phyloP scores from a whole-genome alignment of 2,329 filamentous ascomycete species.

The Trichoderma citrinoviride region DNA sequence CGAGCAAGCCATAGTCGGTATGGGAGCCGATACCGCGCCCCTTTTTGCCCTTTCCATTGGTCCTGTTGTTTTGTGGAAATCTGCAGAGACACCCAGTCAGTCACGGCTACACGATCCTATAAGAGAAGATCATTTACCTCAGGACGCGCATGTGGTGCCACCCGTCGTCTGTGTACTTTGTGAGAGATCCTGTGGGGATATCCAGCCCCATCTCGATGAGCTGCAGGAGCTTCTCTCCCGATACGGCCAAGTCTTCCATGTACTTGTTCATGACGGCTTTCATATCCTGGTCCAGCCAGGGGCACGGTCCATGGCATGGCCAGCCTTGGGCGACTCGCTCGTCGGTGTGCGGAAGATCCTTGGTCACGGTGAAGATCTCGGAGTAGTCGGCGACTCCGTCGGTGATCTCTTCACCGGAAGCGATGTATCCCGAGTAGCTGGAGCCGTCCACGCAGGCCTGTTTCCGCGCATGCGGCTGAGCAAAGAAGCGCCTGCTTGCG shows the following conservation, averaged over 20 bases:
- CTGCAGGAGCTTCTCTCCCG: constrained; percentile 45
- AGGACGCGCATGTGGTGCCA: constrained; percentile 52
- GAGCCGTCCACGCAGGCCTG: constrained; percentile 43
- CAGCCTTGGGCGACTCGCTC: constrained; percentile 41
- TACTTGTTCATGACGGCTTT: constrained; percentile 40
- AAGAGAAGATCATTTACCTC: constrained; percentile 33
- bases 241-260: constrained; percentile 40
- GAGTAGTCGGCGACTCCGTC: constrained; percentile 50
- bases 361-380: constrained; percentile 53
- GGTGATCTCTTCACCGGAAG: constrained; percentile 48
- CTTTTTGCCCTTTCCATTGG: constrained; percentile 49
- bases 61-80: constrained; percentile 34
- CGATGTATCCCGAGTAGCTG: constrained; percentile 50
- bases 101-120: background rate
- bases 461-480: constrained; percentile 38
- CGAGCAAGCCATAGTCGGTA: constrained; percentile 52
- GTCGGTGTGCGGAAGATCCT: constrained; percentile 43
- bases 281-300: constrained; percentile 46
- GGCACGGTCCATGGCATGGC: constrained; percentile 50
- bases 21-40: constrained; percentile 52
- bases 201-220: constrained; percentile 47
- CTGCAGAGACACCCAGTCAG: constrained; percentile 23
- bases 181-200: constrained; percentile 41
- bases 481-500: constrained; percentile 42
- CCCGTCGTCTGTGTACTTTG: constrained; percentile 44